Evolutionary conservation across 2,329 filamentous ascomycete genomes (phyloP), one percentile per base, ranked within the genome.

Genomic region (Alternaria atra): DNA sequence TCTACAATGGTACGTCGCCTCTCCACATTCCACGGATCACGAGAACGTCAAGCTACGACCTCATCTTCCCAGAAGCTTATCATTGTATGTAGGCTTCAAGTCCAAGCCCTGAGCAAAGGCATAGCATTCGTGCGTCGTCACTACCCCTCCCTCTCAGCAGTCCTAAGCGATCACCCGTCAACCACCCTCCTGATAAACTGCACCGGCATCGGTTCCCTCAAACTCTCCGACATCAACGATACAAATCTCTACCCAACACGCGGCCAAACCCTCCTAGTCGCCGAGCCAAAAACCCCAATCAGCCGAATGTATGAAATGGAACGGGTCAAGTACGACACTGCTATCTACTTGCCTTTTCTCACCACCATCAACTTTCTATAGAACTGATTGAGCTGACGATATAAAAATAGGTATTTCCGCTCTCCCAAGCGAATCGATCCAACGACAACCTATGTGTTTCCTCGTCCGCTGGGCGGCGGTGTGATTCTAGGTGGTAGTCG

Each of bases 401-500:
- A 10, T 7, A 6, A 43, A 42, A 42, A 50, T 12, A 72, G 70
- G 70, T 75, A 73, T 23, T 77, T 83, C 65, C 79, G 81, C 35
- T 77, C 78, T 0, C 80, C 80, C 2, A 74, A 77, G 29, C 76
- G 81, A 27, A 73, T 81, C 13, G 78, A 81, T 53, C 78, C 77
- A 20, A 76, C 80, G 17, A 79, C 77, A 0, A 80, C 81, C 0
- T 82, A 84, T 58, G 73, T 84, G 6, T 83, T 84, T 61, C 81
- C 80, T 3, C 73, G 82, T 3, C 75, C 78, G 1, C 72, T 79
- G 6, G 86, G 89, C n/a, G 94, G 94, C 23, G 94, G 94, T 13
- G 94, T 92, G 0, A 85, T 97, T 39, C 82, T 97, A 1, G 94
- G 94, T 25, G 94, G 94, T 1, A 94, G 90, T 44, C 91, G 95